Conservation (phyloP, 1,139 yeast species). For the Zygoascus meyerae region DNA sequence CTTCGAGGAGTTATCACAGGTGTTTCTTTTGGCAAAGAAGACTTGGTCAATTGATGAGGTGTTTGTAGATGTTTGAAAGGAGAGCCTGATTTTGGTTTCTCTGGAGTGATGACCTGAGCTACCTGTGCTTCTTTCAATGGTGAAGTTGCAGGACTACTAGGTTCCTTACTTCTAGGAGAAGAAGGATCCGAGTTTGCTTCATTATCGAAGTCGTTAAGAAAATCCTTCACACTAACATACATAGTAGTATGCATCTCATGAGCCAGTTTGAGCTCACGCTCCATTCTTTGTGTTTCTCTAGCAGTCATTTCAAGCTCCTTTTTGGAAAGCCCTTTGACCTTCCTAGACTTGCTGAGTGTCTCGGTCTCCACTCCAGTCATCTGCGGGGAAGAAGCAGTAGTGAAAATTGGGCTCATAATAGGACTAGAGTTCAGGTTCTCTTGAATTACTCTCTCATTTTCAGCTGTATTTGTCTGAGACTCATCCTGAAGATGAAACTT, state of each 20-base stretch:
- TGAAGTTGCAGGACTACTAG: constrained; percentile 9
- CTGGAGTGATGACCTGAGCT: background rate
- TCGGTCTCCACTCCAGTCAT: background rate
- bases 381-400: too few species aligned
- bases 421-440: too few species aligned
- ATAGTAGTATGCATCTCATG: constrained; percentile 26
- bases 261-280: constrained; percentile 26
- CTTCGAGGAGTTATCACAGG: constrained; percentile 16
- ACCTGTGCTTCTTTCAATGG: constrained; percentile 1
- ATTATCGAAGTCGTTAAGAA: constrained; percentile 18
- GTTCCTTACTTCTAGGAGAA: background rate
- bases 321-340: constrained; percentile 16
- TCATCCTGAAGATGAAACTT: background rate
- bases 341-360: background rate
- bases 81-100: background rate
- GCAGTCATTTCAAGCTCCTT: constrained; percentile 31
- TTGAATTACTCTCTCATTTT: too few species aligned
- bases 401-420: too few species aligned
- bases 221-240: constrained; percentile 23
- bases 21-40: background rate
- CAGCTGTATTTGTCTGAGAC: too few species aligned
- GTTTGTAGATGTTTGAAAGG: background rate
- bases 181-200: constrained; percentile 2
- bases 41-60: background rate
- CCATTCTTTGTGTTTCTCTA: constrained; percentile 30